These are phyloP conservation scores for Phaeosphaeriaceae sp. DNA, from an alignment of 2,329 filamentous ascomycete genomes.

Conservation along the genomic window DNA sequence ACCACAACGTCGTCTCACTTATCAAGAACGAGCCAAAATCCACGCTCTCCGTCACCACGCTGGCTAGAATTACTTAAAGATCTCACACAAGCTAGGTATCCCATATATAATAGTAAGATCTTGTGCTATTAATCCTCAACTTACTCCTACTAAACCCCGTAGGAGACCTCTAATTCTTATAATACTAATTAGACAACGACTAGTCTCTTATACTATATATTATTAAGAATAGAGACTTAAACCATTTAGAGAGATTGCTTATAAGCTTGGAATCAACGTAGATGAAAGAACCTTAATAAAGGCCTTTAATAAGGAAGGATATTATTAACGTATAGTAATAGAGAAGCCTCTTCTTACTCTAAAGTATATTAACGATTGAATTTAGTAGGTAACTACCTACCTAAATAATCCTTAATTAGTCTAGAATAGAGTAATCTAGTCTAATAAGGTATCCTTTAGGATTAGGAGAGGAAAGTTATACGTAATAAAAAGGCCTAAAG, in stretches of 20 bases:
- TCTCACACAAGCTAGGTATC: not conserved
- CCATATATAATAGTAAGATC: not conserved
- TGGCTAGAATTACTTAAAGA: not conserved
- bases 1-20: not conserved
- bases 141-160: not conserved
- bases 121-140: not conserved
- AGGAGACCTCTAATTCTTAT: not conserved
- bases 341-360: not conserved
- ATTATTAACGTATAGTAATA: not conserved
- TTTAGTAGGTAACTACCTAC: not conserved
- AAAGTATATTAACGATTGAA: not conserved
- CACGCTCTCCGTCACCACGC: not conserved
- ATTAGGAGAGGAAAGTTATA: not conserved
- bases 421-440: slow-evolving; percentile 2
- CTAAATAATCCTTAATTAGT: not conserved
- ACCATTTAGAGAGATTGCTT: not conserved
- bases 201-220: not conserved
- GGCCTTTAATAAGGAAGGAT: not conserved
- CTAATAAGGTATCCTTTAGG: not conserved
- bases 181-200: not conserved
- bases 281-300: not conserved
- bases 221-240: not conserved
- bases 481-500: not conserved
- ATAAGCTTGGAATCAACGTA: not conserved
- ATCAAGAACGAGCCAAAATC: not conserved